Evolutionary conservation across 257 asterid genomes (phyloP).

Genomic region (Solanum verrucosum): DNA sequence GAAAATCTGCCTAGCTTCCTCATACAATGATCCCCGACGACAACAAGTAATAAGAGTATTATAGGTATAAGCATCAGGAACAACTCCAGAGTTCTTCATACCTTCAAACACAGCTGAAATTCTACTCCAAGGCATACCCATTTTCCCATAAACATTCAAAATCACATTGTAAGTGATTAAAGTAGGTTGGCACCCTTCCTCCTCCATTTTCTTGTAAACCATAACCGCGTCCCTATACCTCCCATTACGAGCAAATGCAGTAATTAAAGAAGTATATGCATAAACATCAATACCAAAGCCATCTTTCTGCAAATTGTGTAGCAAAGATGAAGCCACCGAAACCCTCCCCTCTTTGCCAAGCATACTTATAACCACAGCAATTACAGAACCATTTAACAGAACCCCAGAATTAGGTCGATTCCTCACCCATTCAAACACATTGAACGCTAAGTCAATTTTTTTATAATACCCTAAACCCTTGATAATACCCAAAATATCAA

Average conservation of each 20-base stretch:
- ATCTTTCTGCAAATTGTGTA: conserved; percentile 47
- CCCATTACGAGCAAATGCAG: conserved; percentile 45
- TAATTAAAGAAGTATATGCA: conserved; percentile 70
- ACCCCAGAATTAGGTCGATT: conserved; percentile 21
- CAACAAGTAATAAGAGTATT: conserved; percentile 85
- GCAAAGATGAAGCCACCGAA: conserved; percentile 55
- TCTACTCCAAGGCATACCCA: conserved; percentile 95
- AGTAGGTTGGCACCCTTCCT: conserved; percentile 76
- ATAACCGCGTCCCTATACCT: conserved; percentile 74
- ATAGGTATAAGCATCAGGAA: conserved; percentile 83
- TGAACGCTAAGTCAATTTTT: conserved; percentile 58
- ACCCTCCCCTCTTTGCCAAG: conserved; percentile 64
- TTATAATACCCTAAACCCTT: conserved; percentile 59
- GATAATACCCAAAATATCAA: conserved; percentile 52
- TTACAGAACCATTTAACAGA: conserved; percentile 48
- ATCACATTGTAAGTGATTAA: conserved; percentile 84
- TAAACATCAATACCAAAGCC: conserved; percentile 71
- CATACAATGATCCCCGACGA: conserved; percentile 62
- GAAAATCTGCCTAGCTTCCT: conserved; percentile 70
- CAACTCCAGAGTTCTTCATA: conserved; percentile 58
- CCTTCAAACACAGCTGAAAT: conserved; percentile 45
- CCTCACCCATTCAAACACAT: conserved; percentile 56
- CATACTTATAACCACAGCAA: conserved; percentile 68
- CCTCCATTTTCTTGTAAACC: conserved; percentile 83
- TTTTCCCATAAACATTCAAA: conserved; percentile 82